A percentile compares a stretch with the other conserved stretches of the same genome.
Evolutionary conservation across 129 eudicot genomes (phyloP).

Genomic region (Helichrysum umbraculigerum): DNA sequence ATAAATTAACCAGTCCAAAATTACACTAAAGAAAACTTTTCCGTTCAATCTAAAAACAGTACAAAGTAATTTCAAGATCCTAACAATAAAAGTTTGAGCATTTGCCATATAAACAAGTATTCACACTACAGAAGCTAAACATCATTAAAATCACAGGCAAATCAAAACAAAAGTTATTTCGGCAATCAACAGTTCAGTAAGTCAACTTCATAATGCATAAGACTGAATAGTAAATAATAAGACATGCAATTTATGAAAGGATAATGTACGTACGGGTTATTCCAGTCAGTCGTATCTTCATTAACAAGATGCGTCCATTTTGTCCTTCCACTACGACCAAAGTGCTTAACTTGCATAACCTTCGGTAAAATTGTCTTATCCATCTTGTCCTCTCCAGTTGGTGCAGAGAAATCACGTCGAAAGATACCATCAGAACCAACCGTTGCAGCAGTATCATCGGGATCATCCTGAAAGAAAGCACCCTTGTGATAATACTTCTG

Average conservation of each 20-base stretch:
- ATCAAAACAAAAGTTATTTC: neutral
- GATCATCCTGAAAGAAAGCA: conserved; percentile 80
- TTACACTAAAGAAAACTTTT: neutral
- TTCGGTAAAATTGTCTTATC: conserved; percentile 90
- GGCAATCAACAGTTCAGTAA: neutral
- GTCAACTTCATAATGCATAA: conserved; percentile 14
- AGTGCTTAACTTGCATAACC: conserved; percentile 97
- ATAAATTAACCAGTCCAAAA: neutral
- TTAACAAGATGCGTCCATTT: conserved; percentile 98
- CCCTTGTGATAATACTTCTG: conserved; percentile 98
- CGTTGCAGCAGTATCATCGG: conserved; percentile 80
- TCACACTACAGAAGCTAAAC: neutral
- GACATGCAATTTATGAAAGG: neutral
- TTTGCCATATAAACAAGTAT: neutral
- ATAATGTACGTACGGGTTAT: conserved; percentile 73
- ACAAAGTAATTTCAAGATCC: neutral
- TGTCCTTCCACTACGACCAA: conserved; percentile 95
- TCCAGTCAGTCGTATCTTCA: conserved; percentile 99
- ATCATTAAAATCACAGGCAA: neutral
- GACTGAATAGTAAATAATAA: conserved; percentile 10
- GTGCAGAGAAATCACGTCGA: conserved; percentile 79
- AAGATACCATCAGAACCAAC: conserved; percentile 61
- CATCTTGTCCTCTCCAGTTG: conserved; percentile 96
- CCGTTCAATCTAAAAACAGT: neutral
- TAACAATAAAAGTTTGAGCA: neutral